A percentile compares a stretch with the other conserved stretches of the same genome.
These are phyloP conservation scores for Pseudogymnoascus pannorum DNA, from an alignment of 2,329 filamentous ascomycete genomes.

Conservation along the genomic window DNA sequence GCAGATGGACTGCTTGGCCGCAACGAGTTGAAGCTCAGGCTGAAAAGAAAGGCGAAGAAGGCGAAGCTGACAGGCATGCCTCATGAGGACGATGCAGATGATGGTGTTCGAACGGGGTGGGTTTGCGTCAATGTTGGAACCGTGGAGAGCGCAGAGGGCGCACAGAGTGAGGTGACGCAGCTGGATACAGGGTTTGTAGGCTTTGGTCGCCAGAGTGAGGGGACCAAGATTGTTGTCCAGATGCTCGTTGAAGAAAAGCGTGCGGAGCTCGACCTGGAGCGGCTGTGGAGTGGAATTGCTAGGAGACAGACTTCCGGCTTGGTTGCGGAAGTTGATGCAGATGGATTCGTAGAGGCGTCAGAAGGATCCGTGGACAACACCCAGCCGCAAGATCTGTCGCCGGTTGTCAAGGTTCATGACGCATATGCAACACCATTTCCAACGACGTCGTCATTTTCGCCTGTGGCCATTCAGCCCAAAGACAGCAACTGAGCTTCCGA, in stretches of 20 bases:
- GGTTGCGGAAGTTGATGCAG: not conserved
- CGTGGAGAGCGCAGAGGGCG: constrained; percentile 47
- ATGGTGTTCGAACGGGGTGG: constrained; percentile 90
- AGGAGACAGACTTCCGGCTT: constrained; percentile 9
- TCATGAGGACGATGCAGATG: constrained; percentile 58
- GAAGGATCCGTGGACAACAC: not conserved
- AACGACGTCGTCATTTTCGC: not conserved
- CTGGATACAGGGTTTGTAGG: constrained; percentile 59
- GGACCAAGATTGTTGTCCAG: constrained; percentile 60
- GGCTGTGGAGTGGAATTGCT: constrained; percentile 42
- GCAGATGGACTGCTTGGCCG: constrained; percentile 85
- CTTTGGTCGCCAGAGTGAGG: constrained; percentile 56
- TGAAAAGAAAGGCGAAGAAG: constrained; percentile 71
- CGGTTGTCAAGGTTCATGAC: not conserved
- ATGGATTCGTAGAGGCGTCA: not conserved
- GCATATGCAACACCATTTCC: not conserved
- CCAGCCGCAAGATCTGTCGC: not conserved
- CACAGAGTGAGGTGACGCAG: constrained; percentile 33
- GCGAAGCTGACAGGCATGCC: constrained; percentile 70
- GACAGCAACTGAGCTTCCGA: not conserved
- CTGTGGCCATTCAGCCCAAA: not conserved
- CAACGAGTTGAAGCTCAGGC: constrained; percentile 83
- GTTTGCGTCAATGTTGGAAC: constrained; percentile 85
- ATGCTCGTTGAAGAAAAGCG: constrained; percentile 66
- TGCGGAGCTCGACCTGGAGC: constrained; percentile 58